A percentile compares a stretch with the other conserved stretches of the same genome.
These are phyloP conservation scores for Claviceps cyperi DNA, from an alignment of 2,329 filamentous ascomycete genomes.

Conservation along the genomic window DNA sequence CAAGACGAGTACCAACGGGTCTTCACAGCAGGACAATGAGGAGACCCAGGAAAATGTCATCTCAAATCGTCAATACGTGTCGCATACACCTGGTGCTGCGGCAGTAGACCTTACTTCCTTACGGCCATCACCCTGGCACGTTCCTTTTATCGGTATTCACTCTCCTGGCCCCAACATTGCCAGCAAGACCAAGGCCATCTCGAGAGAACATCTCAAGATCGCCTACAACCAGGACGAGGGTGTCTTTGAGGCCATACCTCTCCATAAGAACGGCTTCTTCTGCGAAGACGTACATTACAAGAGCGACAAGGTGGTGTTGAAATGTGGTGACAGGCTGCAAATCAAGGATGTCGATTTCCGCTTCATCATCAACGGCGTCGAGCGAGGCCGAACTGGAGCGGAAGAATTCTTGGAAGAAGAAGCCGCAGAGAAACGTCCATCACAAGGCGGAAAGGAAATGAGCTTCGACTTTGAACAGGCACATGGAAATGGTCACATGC, in stretches of 20 bases:
- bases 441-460: constrained; percentile 52
- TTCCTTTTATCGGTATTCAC: constrained; percentile 58
- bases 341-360: constrained; percentile 56
- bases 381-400: constrained; percentile 40
- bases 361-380: constrained; percentile 55
- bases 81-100: constrained; percentile 43
- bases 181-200: constrained; percentile 56
- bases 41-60: constrained; percentile 32
- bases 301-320: constrained; percentile 40
- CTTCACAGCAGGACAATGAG: constrained; percentile 27
- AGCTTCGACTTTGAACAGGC: constrained; percentile 58
- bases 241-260: constrained; percentile 48
- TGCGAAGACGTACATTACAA: constrained; percentile 46
- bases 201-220: constrained; percentile 59
- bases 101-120: constrained; percentile 45
- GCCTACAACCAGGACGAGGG: constrained; percentile 49
- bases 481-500: constrained; percentile 39
- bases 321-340: constrained; percentile 52
- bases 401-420: constrained; percentile 40
- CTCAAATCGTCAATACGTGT: constrained; percentile 45
- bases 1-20: constrained; percentile 29
- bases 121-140: constrained; percentile 44
- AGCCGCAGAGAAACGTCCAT: constrained; percentile 32
- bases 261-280: constrained; percentile 55
- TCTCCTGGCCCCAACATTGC: constrained; percentile 49